Conservation (phyloP, 495 filamentous ascomycete species). For the Bacidia gigantensis region DNA sequence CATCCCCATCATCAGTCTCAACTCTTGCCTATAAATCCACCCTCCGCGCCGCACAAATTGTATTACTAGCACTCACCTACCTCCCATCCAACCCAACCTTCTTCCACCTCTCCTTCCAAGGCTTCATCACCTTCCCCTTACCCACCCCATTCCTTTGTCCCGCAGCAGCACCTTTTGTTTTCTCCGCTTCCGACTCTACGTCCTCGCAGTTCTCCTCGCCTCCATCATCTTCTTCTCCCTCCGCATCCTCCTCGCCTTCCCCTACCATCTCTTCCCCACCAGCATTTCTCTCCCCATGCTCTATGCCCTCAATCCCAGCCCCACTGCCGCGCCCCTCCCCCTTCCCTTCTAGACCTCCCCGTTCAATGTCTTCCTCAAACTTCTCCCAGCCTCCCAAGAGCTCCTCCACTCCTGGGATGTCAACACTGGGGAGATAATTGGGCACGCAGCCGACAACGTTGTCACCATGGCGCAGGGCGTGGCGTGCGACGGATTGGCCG, state of each 20-base stretch:
- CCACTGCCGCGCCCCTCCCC: conserved; percentile 7
- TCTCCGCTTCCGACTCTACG: conserved; percentile 40
- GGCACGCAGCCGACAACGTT: conserved; percentile 66
- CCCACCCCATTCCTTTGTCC: conserved; percentile 49
- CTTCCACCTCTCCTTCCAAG: conserved; percentile 31
- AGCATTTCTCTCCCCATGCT: neutral
- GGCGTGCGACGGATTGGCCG: conserved; percentile 53
- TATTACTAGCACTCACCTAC: conserved; percentile 22
- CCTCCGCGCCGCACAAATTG: neutral
- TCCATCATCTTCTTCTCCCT: neutral
- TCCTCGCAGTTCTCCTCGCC: conserved; percentile 30
- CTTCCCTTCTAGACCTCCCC: conserved; percentile 55
- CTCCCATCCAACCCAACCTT: conserved; percentile 37
- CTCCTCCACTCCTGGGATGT: conserved; percentile 31
- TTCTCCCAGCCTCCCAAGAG: conserved; percentile 28
- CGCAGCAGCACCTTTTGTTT: conserved; percentile 36
- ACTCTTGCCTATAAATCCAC: neutral
- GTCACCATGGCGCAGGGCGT: conserved; percentile 74
- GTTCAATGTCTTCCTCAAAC: conserved; percentile 37
- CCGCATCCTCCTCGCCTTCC: neutral
- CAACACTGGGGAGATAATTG: conserved; percentile 31
- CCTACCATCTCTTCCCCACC: neutral
- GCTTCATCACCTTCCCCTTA: conserved; percentile 18
- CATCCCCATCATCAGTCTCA: neutral
- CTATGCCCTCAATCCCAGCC: neutral